These are phyloP conservation scores for Hanseniaspora pseudoguilliermondii DNA, from an alignment of 805 yeast genomes.

Conservation along the genomic window DNA sequence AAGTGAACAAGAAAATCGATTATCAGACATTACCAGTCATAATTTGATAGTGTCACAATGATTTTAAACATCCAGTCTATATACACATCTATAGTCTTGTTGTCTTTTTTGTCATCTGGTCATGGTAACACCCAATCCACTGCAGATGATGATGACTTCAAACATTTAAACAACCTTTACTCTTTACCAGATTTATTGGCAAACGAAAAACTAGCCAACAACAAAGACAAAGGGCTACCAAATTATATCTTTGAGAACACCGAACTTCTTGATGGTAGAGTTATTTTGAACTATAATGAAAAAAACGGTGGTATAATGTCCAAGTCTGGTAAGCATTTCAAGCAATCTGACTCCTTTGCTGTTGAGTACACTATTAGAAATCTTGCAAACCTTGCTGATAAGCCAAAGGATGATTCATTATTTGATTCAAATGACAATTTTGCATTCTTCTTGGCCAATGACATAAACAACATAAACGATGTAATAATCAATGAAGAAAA, in stretches of 20 bases:
- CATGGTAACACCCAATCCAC: background rate
- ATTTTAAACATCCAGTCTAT: background rate
- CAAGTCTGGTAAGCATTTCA: conserved; percentile 5
- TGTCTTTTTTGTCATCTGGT: background rate
- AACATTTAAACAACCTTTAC: conserved; percentile 3
- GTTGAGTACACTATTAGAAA: conserved; percentile 11
- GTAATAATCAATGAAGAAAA: background rate
- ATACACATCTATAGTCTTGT: background rate
- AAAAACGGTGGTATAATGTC: conserved; percentile 4
- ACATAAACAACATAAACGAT: background rate
- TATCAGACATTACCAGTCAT: too few relatives aligned
- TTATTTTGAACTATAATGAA: conserved; percentile 4
- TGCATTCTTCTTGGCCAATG: conserved; percentile 6
- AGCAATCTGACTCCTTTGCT: conserved; percentile 1
- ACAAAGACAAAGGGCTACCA: conserved; percentile 10
- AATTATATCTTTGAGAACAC: conserved; percentile 6
- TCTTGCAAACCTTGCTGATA: background rate
- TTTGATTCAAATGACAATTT: conserved; percentile 9
- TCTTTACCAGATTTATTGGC: conserved; percentile 8
- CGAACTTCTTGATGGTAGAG: conserved; percentile 7
- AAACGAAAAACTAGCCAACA: conserved; percentile 4
- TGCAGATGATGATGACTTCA: conserved; percentile 4
- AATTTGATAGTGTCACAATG: background rate
- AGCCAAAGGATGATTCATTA: background rate
- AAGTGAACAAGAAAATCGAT: too few relatives aligned